phyloP scores from a whole-genome alignment of 345 rosid genomes.

The Citrus sp. region DNA sequence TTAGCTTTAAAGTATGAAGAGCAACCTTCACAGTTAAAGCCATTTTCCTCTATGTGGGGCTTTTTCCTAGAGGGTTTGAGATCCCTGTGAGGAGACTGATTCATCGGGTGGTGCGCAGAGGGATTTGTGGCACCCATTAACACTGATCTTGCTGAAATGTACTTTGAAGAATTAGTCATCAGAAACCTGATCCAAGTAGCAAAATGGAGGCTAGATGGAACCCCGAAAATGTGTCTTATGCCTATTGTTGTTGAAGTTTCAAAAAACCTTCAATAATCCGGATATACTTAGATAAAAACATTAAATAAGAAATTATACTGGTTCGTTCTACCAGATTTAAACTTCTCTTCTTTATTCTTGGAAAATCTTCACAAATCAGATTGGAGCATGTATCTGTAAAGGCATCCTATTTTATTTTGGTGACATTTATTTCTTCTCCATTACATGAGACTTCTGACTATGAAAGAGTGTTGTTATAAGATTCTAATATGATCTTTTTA shows the following conservation, averaged over 20 bases:
- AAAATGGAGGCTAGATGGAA: slow-evolving; percentile 32
- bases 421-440: too few species aligned
- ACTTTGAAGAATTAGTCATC: slow-evolving; percentile 11
- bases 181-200: slow-evolving; percentile 18
- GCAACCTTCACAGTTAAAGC: slow-evolving; percentile 12
- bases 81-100: slow-evolving; percentile 23
- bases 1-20: slow-evolving; percentile 20
- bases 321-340: too few species aligned
- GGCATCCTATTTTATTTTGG: too few species aligned
- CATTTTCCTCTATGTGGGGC: slow-evolving; percentile 30
- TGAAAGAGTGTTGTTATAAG: neutral
- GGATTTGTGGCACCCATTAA: slow-evolving; percentile 13
- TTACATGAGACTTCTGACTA: neutral
- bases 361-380: too few species aligned
- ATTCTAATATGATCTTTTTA: too few species aligned
- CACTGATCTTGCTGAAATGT: slow-evolving; percentile 11
- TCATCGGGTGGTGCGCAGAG: slow-evolving; percentile 35
- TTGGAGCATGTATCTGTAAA: too few species aligned
- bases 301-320: too few species aligned
- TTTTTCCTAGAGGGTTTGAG: too few species aligned
- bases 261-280: too few species aligned
- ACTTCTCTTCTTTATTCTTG: too few species aligned
- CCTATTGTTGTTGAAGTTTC: neutral
- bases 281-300: too few species aligned
- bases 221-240: slow-evolving; percentile 26